Percentiles rank a stretch among this genome's conserved stretches.
Conservation (phyloP, 345 rosid genomes). For the Lepidium africanum region DNA sequence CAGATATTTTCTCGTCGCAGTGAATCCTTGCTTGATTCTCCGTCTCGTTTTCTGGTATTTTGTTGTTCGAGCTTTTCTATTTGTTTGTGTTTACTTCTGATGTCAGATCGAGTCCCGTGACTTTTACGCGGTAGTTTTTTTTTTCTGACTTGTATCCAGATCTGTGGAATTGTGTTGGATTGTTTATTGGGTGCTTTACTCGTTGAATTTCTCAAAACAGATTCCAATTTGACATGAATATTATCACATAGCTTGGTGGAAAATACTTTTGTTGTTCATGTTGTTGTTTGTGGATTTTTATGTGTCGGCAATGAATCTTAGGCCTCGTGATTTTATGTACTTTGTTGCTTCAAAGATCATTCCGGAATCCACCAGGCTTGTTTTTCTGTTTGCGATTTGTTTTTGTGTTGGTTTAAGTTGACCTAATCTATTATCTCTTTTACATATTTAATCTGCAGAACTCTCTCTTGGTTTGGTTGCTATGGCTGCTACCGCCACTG, state of each 20-base stretch:
- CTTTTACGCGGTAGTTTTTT: neutral
- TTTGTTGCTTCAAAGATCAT: no score
- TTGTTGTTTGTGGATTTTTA: neutral
- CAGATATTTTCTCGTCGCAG: neutral
- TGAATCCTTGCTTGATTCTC: neutral
- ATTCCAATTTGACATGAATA: neutral
- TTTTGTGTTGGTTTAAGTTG: neutral
- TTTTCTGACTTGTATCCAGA: neutral
- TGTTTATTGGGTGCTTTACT: neutral
- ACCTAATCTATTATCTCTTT: neutral
- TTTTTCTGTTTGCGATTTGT: neutral
- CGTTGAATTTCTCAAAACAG: neutral
- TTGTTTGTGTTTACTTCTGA: neutral
- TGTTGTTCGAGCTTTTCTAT: neutral
- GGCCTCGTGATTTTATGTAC: neutral
- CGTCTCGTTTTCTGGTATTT: neutral
- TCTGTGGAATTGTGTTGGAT: neutral
- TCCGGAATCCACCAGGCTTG: no score
- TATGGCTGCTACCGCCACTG: slow-evolving; percentile 67
- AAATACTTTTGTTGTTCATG: neutral
- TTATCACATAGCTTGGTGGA: neutral
- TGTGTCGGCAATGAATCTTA: neutral
- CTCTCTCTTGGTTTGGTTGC: neutral
- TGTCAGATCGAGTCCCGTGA: neutral
- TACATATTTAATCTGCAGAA: neutral